Conservation (phyloP, 2,329 filamentous ascomycete species). For the Alternaria burnsii region DNA sequence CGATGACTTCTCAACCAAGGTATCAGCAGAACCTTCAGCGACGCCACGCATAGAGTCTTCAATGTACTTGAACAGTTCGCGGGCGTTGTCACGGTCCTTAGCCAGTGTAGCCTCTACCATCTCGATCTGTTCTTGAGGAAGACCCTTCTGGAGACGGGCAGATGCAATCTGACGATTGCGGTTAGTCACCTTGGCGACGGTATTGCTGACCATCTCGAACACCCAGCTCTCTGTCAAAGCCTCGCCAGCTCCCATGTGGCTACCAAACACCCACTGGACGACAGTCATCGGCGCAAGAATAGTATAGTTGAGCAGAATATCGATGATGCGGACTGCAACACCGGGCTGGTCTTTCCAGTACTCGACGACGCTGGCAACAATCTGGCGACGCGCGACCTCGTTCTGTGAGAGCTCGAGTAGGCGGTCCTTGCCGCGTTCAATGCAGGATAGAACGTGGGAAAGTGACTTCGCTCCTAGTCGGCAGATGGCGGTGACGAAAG, state of each 20-base stretch:
- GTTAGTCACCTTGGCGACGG: slow-evolving; percentile 87
- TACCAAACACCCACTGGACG: slow-evolving; percentile 85
- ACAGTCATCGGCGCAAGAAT: slow-evolving; percentile 88
- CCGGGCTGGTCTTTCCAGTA: slow-evolving; percentile 96
- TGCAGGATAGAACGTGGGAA: slow-evolving; percentile 93
- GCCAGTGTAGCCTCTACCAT: slow-evolving; percentile 72
- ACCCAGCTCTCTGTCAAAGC: slow-evolving; percentile 77
- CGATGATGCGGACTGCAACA: slow-evolving; percentile 88
- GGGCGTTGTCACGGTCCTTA: slow-evolving; percentile 77
- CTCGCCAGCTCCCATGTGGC: slow-evolving; percentile 69
- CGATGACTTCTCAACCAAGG: slow-evolving; percentile 75
- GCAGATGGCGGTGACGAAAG: slow-evolving; percentile 92
- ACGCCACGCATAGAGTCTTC: slow-evolving; percentile 79
- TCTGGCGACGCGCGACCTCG: slow-evolving; percentile 80
- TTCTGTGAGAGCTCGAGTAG: slow-evolving; percentile 79
- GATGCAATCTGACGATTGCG: slow-evolving; percentile 82
- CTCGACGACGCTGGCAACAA: slow-evolving; percentile 86
- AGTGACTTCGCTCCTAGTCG: slow-evolving; percentile 94
- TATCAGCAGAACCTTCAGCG: slow-evolving; percentile 76
- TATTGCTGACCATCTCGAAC: slow-evolving; percentile 90
- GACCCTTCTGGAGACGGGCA: slow-evolving; percentile 65
- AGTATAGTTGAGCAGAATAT: slow-evolving; percentile 97
- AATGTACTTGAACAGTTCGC: slow-evolving; percentile 80
- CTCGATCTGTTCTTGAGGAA: slow-evolving; percentile 65
- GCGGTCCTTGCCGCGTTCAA: slow-evolving; percentile 91